phyloP scores from a whole-genome alignment of 1,284 basidiomycete species.

The Amylostereum areolatum region DNA sequence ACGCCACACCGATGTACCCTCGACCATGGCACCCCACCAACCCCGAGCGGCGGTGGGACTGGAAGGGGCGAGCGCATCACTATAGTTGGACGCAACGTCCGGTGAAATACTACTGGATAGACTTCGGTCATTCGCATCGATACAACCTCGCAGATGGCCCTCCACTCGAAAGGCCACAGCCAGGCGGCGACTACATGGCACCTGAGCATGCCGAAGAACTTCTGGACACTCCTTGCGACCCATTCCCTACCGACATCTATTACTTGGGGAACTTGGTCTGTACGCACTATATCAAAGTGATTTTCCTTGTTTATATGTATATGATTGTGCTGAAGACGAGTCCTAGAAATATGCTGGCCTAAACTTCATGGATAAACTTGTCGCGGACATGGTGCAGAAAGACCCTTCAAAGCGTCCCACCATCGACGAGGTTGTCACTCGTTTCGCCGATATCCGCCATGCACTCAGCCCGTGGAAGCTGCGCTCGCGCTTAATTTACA shows the following conservation, averaged over 20 bases:
- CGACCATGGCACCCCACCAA: conserved; percentile 20
- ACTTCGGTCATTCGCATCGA: conserved; percentile 25
- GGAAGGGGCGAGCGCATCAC: conserved; percentile 11
- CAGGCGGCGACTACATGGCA: conserved; percentile 17
- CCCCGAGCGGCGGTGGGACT: conserved; percentile 9
- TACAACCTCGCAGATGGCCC: conserved; percentile 13
- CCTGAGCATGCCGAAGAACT: conserved; percentile 16
- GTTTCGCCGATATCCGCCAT: conserved; percentile 19
- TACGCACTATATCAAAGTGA: conserved; percentile 20
- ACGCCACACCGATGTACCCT: conserved; percentile 21
- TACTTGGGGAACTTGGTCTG: conserved; percentile 27
- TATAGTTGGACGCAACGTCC: conserved; percentile 17
- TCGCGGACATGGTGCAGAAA: conserved; percentile 19
- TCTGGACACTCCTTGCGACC: conserved; percentile 15
- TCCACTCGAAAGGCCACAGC: conserved; percentile 11
- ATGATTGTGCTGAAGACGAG: conserved; percentile 7
- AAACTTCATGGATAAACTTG: conserved; percentile 19
- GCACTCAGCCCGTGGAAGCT: conserved; percentile 21
- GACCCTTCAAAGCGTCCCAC: conserved; percentile 21
- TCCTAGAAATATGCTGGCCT: conserved; percentile 8
- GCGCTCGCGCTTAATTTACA: conserved; percentile 12
- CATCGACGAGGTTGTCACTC: conserved; percentile 27
- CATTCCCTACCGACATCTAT: conserved; percentile 31
- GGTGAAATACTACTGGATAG: conserved; percentile 24
- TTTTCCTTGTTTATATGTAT: conserved; percentile 5